Conservation (phyloP, 2,329 filamentous ascomycete species). For the Penicillium griseofulvum region DNA sequence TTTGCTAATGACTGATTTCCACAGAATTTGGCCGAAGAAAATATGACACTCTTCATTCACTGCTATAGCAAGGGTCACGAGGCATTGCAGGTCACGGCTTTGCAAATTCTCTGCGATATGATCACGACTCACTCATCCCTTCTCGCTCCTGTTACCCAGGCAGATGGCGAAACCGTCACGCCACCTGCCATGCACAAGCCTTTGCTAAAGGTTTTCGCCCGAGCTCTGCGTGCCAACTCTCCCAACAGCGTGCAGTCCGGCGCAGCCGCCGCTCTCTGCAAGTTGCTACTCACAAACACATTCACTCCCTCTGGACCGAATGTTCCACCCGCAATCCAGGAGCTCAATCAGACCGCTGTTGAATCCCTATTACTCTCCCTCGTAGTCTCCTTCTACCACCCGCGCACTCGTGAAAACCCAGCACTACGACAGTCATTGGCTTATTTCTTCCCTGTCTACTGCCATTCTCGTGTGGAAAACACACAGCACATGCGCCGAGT, state of each 20-base stretch:
- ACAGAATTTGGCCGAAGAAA: conserved; percentile 81
- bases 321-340: conserved; percentile 51
- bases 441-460: conserved; percentile 94
- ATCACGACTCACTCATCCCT: conserved; percentile 83
- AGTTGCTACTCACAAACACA: conserved; percentile 77
- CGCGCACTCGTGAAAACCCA: conserved; percentile 74
- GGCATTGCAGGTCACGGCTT: conserved; percentile 79
- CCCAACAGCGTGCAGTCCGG: conserved; percentile 74
- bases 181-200: conserved; percentile 54
- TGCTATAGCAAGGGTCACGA: conserved; percentile 94
- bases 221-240: conserved; percentile 70
- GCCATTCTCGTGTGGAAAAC: conserved; percentile 78
- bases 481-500: conserved; percentile 76
- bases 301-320: conserved; percentile 54
- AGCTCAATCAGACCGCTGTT: conserved; percentile 56
- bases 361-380: conserved; percentile 78
- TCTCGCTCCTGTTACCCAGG: conserved; percentile 55
- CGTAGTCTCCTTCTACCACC: conserved; percentile 85
- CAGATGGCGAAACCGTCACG: conserved; percentile 51
- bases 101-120: conserved; percentile 92
- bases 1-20: conserved; percentile 12
- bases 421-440: conserved; percentile 80
- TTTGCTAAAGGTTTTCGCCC: conserved; percentile 80
- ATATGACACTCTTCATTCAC: conserved; percentile 88
- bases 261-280: conserved; percentile 77